Base-by-base conservation (phyloP, 257 asterid species). In the Catharanthus roseus region DNA sequence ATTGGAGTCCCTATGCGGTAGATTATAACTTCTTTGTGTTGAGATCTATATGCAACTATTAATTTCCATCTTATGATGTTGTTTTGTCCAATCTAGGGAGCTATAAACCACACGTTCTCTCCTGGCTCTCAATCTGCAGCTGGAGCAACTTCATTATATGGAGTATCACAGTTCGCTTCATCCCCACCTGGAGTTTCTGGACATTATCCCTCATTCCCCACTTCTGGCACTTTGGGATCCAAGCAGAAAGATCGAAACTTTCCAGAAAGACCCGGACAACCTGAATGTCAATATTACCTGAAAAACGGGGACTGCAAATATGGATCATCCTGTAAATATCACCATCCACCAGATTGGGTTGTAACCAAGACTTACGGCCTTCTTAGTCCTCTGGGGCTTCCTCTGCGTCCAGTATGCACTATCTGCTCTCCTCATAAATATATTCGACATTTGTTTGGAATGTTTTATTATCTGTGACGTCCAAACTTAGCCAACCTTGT, bases 261-360 rank as follows among this genome's bases (percentile, higher is more conserved):
- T 82, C 96, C 96, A 9, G 96, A 88, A 69, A 84, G 95, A 77
- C 88, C 84, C 16, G 97, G 96, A 33, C 88, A 82, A 83, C 89
- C 88, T 21, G 89, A 86, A 68, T 92, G 97, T 79, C 90, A 84
- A 57, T 83, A 82, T 82, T 92, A 88, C 82, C 75, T 92, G 96
- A 92, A 80, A 85, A 88, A 91, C 18, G 97, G 97, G 78, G 93
- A 82, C 80, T 92, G 97, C 87, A 90, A 90, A 80, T 92, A 82
- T 65, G 96, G 95, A 68, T 75, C 85, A 23, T 84, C 92, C 51
- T 92, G 97, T 85, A 84, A 86, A 88, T 92, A 72, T 80, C 88
- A 92, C 83, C 97, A 92, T 78, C 93, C 95, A 19, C 87, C 92
- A 24, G 91, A 85, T 39, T 81, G 90, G 90, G 75, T 62, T 39